A percentile compares a stretch with the other conserved stretches of the same genome.
Conservation (phyloP, 306 rosid species). For the Abrus precatorius region DNA sequence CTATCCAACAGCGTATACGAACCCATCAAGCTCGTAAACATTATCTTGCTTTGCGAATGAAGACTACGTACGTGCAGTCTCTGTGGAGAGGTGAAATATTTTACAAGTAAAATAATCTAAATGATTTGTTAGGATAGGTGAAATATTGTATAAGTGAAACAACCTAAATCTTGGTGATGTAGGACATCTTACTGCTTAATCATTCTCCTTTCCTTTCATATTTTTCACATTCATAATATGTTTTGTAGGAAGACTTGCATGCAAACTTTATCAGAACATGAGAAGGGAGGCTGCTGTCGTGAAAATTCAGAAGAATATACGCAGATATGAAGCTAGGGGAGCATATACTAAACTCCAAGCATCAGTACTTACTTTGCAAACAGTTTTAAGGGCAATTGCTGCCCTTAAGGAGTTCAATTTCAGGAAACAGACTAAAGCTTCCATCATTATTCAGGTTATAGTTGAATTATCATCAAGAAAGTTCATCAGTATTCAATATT, state of each 20-base stretch:
- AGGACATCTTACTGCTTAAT: constrained; percentile 47
- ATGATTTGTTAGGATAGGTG: constrained; percentile 41
- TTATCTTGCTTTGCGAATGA: constrained; percentile 80
- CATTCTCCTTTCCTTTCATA: constrained; percentile 38
- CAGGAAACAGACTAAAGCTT: constrained; percentile 81
- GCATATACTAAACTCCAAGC: constrained; percentile 65
- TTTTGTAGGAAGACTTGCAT: constrained; percentile 83
- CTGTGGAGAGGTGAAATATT: constrained; percentile 83
- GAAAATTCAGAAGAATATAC: constrained; percentile 81
- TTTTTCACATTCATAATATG: constrained; percentile 43
- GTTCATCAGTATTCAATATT: constrained; percentile 21
- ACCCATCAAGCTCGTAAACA: constrained; percentile 84
- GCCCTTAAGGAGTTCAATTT: constrained; percentile 76
- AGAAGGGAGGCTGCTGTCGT: constrained; percentile 80
- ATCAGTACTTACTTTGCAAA: constrained; percentile 78
- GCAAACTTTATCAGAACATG: constrained; percentile 70
- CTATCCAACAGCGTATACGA: constrained; percentile 81
- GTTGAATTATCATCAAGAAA: constrained; percentile 32
- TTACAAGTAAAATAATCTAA: constrained; percentile 39
- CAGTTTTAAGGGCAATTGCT: constrained; percentile 89
- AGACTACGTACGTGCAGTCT: constrained; percentile 75
- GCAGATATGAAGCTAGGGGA: constrained; percentile 73
- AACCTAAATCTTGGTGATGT: constrained; percentile 20
- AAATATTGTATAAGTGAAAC: not conserved
- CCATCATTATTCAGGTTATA: constrained; percentile 79